Conservation (phyloP, 2,329 filamentous ascomycete species). For the Nakataea oryzae region DNA sequence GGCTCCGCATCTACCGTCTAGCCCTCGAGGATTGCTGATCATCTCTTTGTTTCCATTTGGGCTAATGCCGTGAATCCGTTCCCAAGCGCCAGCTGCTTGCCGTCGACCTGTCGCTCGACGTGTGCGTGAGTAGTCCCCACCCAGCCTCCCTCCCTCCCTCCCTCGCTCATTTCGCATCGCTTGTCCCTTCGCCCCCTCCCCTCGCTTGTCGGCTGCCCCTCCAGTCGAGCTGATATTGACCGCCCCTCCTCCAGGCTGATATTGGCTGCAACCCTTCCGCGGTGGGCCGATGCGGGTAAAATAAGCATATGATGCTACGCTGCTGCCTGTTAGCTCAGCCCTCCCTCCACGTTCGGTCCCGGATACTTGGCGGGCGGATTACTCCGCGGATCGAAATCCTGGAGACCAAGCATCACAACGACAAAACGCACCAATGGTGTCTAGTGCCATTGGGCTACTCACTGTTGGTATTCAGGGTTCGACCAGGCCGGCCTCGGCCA, state of each 20-base stretch:
- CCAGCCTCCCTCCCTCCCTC: background rate
- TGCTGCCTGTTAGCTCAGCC: background rate
- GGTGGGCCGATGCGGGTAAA: background rate
- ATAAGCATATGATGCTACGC: background rate
- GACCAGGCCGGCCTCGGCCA: too few relatives aligned
- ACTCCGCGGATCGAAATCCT: too few relatives aligned
- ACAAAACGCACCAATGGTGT: background rate
- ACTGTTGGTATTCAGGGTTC: background rate
- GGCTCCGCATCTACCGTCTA: background rate
- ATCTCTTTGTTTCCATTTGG: too few relatives aligned
- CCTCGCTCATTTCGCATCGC: background rate
- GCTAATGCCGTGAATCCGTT: too few relatives aligned
- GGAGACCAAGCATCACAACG: background rate
- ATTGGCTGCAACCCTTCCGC: background rate
- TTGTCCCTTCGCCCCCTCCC: too few relatives aligned
- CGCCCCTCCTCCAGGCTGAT: background rate
- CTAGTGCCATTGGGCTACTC: background rate
- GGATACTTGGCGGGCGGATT: background rate
- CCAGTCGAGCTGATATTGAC: background rate
- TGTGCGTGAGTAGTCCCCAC: too few relatives aligned
- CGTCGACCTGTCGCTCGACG: too few relatives aligned
- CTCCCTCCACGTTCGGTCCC: background rate
- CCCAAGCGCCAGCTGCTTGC: too few relatives aligned
- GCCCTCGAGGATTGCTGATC: too few relatives aligned
- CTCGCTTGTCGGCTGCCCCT: background rate